Evolutionary conservation across 1,139 yeast species (phyloP).

Genomic region (Pichia sorboxylosa): DNA sequence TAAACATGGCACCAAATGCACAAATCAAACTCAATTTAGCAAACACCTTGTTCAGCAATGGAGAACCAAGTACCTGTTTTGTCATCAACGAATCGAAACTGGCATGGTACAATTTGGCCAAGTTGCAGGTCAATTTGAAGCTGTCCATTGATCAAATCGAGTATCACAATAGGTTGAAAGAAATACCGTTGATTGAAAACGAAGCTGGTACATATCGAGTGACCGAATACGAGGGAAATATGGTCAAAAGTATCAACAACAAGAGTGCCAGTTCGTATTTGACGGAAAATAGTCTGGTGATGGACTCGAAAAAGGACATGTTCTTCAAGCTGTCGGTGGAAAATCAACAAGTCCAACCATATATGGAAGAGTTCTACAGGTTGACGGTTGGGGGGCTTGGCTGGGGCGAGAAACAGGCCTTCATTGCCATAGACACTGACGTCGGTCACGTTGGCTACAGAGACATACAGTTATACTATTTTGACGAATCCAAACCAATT

Average conservation of each 20-base stretch:
- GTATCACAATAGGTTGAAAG: conserved; percentile 10
- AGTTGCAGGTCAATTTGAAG: conserved; percentile 1
- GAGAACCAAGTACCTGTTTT: conserved; percentile 17
- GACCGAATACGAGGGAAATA: conserved; percentile 37
- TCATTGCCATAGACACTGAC: conserved; percentile 19
- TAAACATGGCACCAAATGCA: conserved; percentile 5
- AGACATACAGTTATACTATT: conserved; percentile 15
- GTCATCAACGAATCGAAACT: conserved; percentile 2
- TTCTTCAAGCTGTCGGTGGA: conserved; percentile 14
- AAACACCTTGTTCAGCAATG: conserved; percentile 21
- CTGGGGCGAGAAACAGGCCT: conserved; percentile 24
- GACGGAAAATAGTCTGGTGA: conserved; percentile 31
- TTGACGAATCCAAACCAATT: conserved; percentile 4
- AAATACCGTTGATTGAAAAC: conserved; percentile 12
- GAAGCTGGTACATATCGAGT: conserved; percentile 20
- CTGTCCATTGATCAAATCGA: neutral
- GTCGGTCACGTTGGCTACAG: conserved; percentile 15
- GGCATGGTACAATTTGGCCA: conserved; percentile 8
- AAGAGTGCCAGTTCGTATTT: conserved; percentile 37
- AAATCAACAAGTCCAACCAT: neutral
- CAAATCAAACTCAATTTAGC: conserved; percentile 14
- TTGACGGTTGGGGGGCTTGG: conserved; percentile 22
- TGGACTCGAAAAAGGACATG: conserved; percentile 31
- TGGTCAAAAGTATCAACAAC: conserved; percentile 36
- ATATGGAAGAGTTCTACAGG: conserved; percentile 12